These are phyloP conservation scores for Dactylellina sp. DNA, from an alignment of 2,329 filamentous ascomycete genomes.

Conservation along the genomic window DNA sequence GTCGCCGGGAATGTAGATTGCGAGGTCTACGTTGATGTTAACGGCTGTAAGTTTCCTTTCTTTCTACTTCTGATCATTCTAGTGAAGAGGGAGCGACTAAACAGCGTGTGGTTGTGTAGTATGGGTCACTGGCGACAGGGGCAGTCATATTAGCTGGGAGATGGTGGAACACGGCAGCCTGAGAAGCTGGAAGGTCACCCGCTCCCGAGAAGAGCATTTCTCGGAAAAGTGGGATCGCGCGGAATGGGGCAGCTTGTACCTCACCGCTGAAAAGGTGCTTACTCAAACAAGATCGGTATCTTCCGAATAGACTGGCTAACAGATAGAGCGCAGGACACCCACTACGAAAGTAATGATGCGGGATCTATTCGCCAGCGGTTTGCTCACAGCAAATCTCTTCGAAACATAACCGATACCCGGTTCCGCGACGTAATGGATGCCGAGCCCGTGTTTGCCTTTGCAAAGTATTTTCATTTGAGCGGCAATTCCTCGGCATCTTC, in stretches of 20 bases:
- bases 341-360: slow-evolving; percentile 78
- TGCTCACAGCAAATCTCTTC: slow-evolving; percentile 74
- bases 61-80: not conserved
- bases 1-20: slow-evolving; percentile 76
- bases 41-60: slow-evolving; percentile 65
- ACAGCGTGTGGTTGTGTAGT: slow-evolving; percentile 63
- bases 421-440: slow-evolving; percentile 80
- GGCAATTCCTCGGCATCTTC: slow-evolving; percentile 61
- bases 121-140: slow-evolving; percentile 82
- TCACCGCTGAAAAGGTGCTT: slow-evolving; percentile 74
- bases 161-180: slow-evolving; percentile 68
- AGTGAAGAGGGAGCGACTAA: slow-evolving; percentile 58
- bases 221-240: slow-evolving; percentile 79
- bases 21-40: slow-evolving; percentile 75
- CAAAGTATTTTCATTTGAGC: slow-evolving; percentile 72
- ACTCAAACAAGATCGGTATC: too few species aligned
- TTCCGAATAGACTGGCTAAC: too few species aligned
- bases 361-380: slow-evolving; percentile 75
- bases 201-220: slow-evolving; percentile 74
- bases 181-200: slow-evolving; percentile 76
- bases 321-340: slow-evolving; percentile 66
- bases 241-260: slow-evolving; percentile 86
- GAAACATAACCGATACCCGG: slow-evolving; percentile 74
- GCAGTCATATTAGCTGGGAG: slow-evolving; percentile 77
- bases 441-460: slow-evolving; percentile 84